These are phyloP conservation scores for Pyrenochaeta sp. DNA, from an alignment of 2,329 filamentous ascomycete species.

Conservation along the genomic window DNA sequence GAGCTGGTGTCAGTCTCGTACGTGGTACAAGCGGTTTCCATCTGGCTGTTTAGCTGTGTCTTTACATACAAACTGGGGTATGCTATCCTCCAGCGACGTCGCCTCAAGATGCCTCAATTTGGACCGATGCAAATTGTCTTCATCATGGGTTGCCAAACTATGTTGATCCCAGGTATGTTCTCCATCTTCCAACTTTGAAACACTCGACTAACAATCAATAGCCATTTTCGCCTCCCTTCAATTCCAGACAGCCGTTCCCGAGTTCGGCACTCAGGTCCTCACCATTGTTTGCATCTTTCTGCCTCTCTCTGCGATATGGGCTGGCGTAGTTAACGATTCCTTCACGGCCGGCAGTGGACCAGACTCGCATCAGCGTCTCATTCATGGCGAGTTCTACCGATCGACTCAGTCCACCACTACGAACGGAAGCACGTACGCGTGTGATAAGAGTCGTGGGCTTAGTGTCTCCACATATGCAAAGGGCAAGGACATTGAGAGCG, in stretches of 20 bases:
- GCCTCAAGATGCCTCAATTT: constrained; percentile 67
- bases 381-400: constrained; percentile 33
- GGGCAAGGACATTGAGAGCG: constrained; percentile 25
- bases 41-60: constrained; percentile 69
- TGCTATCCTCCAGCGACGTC: constrained; percentile 64
- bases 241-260: constrained; percentile 60
- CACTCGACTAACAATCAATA: constrained; percentile 45
- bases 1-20: constrained; percentile 50
- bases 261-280: constrained; percentile 64
- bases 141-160: constrained; percentile 72
- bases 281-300: constrained; percentile 70
- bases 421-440: constrained; percentile 15
- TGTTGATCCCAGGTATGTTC: constrained; percentile 67
- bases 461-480: constrained; percentile 26
- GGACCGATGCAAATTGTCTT: constrained; percentile 73
- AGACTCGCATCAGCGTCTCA: constrained; percentile 38
- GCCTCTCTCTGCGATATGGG: constrained; percentile 74
- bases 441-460: constrained; percentile 30
- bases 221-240: constrained; percentile 69
- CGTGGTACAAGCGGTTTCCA: constrained; percentile 63
- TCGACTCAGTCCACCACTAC: constrained; percentile 11
- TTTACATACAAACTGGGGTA: constrained; percentile 69
- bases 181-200: not conserved
- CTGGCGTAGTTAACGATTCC: constrained; percentile 48
- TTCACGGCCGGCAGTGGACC: constrained; percentile 26